A percentile compares a stretch with the other conserved stretches of the same genome.
Conservation (phyloP, 139 green algal species). For the Tetraselmis striata region DNA sequence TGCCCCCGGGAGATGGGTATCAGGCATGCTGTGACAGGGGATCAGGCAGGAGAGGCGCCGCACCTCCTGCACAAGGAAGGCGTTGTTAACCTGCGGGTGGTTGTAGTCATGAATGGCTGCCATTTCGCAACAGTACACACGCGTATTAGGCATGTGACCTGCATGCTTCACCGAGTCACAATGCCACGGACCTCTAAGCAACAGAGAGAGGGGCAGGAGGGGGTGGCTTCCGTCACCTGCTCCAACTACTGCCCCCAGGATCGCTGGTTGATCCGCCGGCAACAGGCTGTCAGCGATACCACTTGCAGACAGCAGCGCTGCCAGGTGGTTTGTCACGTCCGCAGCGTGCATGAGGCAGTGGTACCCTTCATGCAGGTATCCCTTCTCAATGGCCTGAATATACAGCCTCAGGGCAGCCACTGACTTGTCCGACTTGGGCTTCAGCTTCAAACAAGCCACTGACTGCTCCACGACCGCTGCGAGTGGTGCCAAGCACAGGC, state of each 20-base stretch:
- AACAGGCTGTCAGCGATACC: not conserved
- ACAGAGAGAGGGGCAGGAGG: too few relatives aligned
- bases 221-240: too few relatives aligned
- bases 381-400: not conserved
- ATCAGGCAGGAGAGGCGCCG: too few relatives aligned
- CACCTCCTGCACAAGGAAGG: too few relatives aligned
- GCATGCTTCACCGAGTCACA: too few relatives aligned
- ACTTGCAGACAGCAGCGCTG: not conserved
- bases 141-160: too few relatives aligned
- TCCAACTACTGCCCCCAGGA: not conserved
- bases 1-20: too few relatives aligned
- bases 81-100: too few relatives aligned
- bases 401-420: not conserved
- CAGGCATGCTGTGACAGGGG: too few relatives aligned
- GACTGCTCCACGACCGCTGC: not conserved
- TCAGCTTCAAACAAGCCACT: not conserved
- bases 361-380: not conserved
- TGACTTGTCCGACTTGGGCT: not conserved
- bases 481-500: not conserved
- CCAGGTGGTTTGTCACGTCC: not conserved
- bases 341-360: not conserved
- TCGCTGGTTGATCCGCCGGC: not conserved
- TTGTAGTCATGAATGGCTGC: too few relatives aligned
- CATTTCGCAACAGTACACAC: too few relatives aligned
- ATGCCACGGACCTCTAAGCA: too few relatives aligned